Evolutionary conservation across 768 basidiomycete genomes (phyloP).

Genomic region (Ramaria rubella): DNA sequence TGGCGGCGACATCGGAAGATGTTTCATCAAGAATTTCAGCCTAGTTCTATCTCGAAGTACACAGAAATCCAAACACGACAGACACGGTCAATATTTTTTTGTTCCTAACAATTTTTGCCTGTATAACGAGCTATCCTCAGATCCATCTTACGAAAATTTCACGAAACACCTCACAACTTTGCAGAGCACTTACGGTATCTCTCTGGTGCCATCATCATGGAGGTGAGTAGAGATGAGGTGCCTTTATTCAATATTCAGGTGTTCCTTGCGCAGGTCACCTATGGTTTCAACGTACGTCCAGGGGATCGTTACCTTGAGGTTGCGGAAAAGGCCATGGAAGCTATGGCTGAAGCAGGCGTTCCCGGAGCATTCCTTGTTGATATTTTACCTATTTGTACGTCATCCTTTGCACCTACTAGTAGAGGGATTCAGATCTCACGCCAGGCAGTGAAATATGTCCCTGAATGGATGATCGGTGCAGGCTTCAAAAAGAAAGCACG

Average conservation of each 20-base stretch:
- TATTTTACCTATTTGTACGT: constrained; percentile 14
- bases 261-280: background rate
- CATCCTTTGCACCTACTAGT: background rate
- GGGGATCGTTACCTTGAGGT: constrained; percentile 32
- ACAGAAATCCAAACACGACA: constrained; percentile 28
- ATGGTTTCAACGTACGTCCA: constrained; percentile 10
- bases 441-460: constrained; percentile 18
- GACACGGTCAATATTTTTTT: constrained; percentile 16
- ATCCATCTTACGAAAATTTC: constrained; percentile 25
- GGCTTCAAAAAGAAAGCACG: constrained; percentile 9
- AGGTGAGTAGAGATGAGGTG: constrained; percentile 1
- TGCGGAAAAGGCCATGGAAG: constrained; percentile 20
- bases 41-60: constrained; percentile 20
- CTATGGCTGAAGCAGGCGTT: constrained; percentile 20
- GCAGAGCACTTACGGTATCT: constrained; percentile 29
- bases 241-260: background rate
- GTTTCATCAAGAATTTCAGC: constrained; percentile 34
- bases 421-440: constrained; percentile 30
- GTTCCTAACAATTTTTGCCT: background rate
- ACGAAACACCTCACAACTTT: constrained; percentile 34
- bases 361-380: constrained; percentile 16
- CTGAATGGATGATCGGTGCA: constrained; percentile 17
- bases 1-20: constrained; percentile 34
- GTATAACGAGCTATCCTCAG: background rate
- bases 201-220: constrained; percentile 31